Evolutionary conservation across 2,329 filamentous ascomycete genomes (phyloP), one percentile per base, ranked within the genome.

Genomic region (Calycina herbarum): DNA sequence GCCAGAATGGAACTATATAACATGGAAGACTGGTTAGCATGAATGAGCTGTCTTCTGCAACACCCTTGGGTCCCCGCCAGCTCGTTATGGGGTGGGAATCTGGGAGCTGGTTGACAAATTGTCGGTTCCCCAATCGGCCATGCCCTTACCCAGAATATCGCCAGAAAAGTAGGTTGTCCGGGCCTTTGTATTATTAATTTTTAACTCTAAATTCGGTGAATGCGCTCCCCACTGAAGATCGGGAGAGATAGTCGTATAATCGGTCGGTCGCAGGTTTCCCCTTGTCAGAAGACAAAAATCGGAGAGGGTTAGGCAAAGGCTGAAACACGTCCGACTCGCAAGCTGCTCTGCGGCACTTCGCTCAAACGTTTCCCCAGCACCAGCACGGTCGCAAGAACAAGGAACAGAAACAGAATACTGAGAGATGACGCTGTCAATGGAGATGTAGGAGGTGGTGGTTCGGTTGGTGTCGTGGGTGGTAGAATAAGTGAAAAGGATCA

Each of bases 211-310:
- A 24, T 51, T 11, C 20, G 45, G 45, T 51, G 45, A 24, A 51
- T 51, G 42, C 10, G n/a, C n/a, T 51, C 20, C 8, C n/a, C 24
- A 27, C n/a, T 68, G 59, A 59, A 65, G 66, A 68, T 63, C 68
- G 42, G 67, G 60, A 54, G 42, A 61, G 17, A 56, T 40, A 48
- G 48, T 11, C 54, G 54, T 20, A 24, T 8, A 31, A n/a, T 61
- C 42, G 66, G 67, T 76, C 73, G 63, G 67, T 76, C 73, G 63
- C 64, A 62, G 63, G 58, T 60, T 51, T 51, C 48, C 63, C 70
- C 64, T 66, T 62, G 64, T 65, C 57, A 45, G 33, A 57, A 15
- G 60, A 48, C 60, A 62, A 40, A 20, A 33, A n/a, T 24, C 35
- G 15, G 33, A 33, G 17, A 40, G 27, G n/a, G 31, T 24, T 35